Evolutionary conservation across 257 asterid genomes (phyloP).

Genomic region (Mentha longifolia): DNA sequence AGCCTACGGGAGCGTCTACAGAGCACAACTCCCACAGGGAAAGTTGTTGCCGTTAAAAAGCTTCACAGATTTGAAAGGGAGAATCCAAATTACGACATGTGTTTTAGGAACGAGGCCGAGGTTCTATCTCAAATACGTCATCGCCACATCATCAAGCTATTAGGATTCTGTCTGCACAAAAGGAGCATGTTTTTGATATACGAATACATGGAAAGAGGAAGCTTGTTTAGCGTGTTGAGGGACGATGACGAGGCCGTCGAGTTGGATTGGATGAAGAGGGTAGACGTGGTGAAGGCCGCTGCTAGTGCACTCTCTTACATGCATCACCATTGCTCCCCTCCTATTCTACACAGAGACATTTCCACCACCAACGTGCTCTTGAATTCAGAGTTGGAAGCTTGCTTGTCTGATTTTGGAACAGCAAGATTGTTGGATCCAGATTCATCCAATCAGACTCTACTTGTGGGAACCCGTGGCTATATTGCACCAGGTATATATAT

Average conservation of each 20-base stretch:
- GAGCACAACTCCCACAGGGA: background rate
- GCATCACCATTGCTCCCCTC: too few species aligned
- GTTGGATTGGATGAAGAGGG: background rate
- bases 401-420: too few species aligned
- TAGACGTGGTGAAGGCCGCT: too few species aligned
- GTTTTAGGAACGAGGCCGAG: slow-evolving; percentile 12
- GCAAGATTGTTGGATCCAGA: too few species aligned
- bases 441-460: too few species aligned
- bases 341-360: too few species aligned
- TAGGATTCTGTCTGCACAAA: background rate
- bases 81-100: background rate
- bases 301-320: too few species aligned
- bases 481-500: too few species aligned
- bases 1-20: slow-evolving; percentile 16
- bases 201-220: slow-evolving; percentile 17
- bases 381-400: too few species aligned
- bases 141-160: background rate
- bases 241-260: background rate
- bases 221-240: background rate
- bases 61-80: slow-evolving; percentile 4
- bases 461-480: too few species aligned
- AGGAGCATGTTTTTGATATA: slow-evolving; percentile 9
- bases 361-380: too few species aligned
- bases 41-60: slow-evolving; percentile 11
- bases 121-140: background rate